Conservation (phyloP, 202 grass and related monocot species). For the Digitaria exilis region DNA sequence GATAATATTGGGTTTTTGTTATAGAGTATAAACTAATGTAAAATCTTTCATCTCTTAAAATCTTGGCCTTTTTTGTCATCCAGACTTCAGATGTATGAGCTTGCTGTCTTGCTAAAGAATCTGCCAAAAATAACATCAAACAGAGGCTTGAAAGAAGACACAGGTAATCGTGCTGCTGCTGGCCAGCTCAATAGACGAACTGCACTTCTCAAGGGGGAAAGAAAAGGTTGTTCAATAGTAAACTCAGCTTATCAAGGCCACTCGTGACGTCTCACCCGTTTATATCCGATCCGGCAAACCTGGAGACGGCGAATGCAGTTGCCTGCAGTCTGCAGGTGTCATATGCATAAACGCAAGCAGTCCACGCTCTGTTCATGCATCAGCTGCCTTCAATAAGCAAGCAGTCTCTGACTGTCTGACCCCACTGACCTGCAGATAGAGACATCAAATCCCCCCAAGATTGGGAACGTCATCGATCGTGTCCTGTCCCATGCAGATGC, state of each 20-base stretch:
- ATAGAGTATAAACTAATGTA: too few relatives aligned
- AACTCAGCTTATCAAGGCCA: not conserved
- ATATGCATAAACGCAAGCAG: too few relatives aligned
- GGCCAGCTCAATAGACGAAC: not conserved
- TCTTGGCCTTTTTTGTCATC: too few relatives aligned
- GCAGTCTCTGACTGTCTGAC: not conserved
- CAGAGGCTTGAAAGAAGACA: not conserved
- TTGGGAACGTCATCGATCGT: not conserved
- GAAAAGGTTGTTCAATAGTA: too few relatives aligned
- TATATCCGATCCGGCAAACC: not conserved
- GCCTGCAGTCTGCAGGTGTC: too few relatives aligned
- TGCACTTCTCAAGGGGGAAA: not conserved
- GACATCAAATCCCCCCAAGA: not conserved
- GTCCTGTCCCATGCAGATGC: not conserved
- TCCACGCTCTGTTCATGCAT: too few relatives aligned
- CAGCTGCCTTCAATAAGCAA: not conserved
- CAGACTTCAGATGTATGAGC: too few relatives aligned
- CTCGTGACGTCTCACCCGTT: not conserved
- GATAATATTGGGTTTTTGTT: too few relatives aligned
- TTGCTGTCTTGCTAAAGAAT: not conserved
- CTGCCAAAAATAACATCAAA: not conserved
- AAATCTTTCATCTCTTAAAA: too few relatives aligned
- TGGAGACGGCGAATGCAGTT: not conserved
- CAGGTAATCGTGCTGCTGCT: not conserved
- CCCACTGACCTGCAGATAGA: not conserved